These are phyloP conservation scores for Monoraphidium neglectum DNA, from an alignment of 139 green algal genomes.

Conservation along the genomic window DNA sequence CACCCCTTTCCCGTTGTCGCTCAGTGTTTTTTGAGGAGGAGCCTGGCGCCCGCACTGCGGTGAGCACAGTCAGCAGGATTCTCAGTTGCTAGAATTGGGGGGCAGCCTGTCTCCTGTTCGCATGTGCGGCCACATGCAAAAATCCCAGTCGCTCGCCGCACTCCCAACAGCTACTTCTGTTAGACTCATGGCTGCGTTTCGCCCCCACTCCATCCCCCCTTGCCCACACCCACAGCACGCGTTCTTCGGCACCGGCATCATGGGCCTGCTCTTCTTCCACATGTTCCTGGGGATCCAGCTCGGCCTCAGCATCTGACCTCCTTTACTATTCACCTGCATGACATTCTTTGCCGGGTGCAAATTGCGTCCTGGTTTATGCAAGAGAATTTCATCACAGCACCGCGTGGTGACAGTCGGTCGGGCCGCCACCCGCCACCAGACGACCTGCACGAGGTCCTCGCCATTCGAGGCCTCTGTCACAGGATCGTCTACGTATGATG, in stretches of 20 bases:
- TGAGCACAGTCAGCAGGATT: too few species aligned
- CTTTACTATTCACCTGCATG: neutral
- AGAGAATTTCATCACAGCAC: too few species aligned
- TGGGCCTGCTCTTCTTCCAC: constrained; percentile 81
- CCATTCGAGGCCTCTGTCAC: too few species aligned
- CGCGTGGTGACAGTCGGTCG: too few species aligned
- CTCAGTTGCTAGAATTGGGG: too few species aligned
- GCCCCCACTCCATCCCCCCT: neutral
- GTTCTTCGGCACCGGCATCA: constrained; percentile 74
- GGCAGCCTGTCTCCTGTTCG: neutral
- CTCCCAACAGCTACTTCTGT: too few species aligned
- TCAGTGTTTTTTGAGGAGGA: constrained; percentile 30
- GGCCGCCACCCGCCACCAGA: too few species aligned
- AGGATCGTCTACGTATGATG: too few species aligned
- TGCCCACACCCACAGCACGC: constrained; percentile 63
- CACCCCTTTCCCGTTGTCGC: too few species aligned
- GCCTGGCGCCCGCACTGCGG: constrained; percentile 20
- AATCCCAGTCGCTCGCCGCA: too few species aligned
- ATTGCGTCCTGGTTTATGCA: constrained; percentile 11
- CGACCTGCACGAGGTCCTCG: too few species aligned
- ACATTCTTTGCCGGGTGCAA: neutral
- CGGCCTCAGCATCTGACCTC: constrained; percentile 69
- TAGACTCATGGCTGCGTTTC: neutral
- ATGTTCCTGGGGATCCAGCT: constrained; percentile 74
- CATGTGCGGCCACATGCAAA: neutral